These are phyloP conservation scores for Cardamine chenopodiifolia DNA, from an alignment of 345 rosid species.

Conservation along the genomic window DNA sequence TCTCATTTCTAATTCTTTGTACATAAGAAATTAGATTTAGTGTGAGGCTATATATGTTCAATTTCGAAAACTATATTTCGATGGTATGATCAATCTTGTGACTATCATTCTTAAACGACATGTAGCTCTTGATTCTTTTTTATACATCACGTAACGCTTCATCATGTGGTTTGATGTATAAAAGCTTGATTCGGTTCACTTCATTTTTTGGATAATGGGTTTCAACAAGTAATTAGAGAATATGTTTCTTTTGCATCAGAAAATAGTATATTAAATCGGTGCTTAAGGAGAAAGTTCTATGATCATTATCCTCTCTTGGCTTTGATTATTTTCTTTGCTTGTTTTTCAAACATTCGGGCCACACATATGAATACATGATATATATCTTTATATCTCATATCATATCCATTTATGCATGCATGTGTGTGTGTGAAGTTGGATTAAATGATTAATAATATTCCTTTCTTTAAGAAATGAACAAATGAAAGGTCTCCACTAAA, in stretches of 20 bases:
- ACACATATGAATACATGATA: conserved; percentile 40
- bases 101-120: conserved; percentile 14
- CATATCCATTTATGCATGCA: conserved; percentile 37
- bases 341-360: conserved; percentile 82
- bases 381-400: conserved; percentile 7
- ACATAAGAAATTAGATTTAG: background rate
- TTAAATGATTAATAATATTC: conserved; percentile 46
- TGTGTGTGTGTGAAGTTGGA: conserved; percentile 38
- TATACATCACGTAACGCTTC: conserved; percentile 31
- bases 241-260: conserved; percentile 27
- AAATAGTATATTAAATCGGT: conserved; percentile 46
- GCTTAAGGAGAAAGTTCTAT: conserved; percentile 58
- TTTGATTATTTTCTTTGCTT: conserved; percentile 52
- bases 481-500: conserved; percentile 41
- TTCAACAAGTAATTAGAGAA: conserved; percentile 41
- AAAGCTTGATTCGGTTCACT: conserved; percentile 33
- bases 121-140: conserved; percentile 24
- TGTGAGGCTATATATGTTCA: background rate
- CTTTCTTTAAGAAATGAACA: conserved; percentile 45
- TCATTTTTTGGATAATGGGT: conserved; percentile 1
- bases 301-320: conserved; percentile 47
- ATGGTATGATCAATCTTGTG: conserved; percentile 13
- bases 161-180: conserved; percentile 23
- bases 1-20: conserved; percentile 1
- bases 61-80: background rate